Evolutionary conservation across 139 green algal genomes (phyloP).

Genomic region (Prasinococcaceae sp.): DNA sequence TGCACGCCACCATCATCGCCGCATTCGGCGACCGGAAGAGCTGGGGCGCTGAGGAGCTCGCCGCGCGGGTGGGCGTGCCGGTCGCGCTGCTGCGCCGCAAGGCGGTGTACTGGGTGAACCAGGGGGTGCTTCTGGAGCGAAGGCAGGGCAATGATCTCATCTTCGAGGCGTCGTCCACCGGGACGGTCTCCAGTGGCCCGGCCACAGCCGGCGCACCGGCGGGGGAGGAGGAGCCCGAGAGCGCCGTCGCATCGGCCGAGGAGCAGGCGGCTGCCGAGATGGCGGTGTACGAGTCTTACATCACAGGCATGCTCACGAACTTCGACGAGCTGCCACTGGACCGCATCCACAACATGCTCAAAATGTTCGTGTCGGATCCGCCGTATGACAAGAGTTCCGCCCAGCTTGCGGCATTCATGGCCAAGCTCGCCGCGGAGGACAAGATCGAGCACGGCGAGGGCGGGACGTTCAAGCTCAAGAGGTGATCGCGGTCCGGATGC

Average conservation of each 20-base stretch:
- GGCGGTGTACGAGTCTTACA: constrained; percentile 43
- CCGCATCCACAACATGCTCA: constrained; percentile 86
- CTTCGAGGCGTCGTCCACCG: neutral
- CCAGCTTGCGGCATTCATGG: constrained; percentile 54
- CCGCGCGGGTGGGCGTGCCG: constrained; percentile 33
- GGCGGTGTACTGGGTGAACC: constrained; percentile 73
- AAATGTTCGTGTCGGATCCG: constrained; percentile 79
- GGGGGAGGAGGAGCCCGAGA: constrained; percentile 22
- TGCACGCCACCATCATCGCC: constrained; percentile 62
- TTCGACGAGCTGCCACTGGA: constrained; percentile 63
- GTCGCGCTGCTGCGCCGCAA: constrained; percentile 37
- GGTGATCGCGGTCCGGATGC: no score
- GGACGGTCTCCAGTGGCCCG: no score
- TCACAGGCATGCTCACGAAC: constrained; percentile 82
- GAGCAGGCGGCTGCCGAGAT: constrained; percentile 15
- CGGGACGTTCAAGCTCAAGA: constrained; percentile 28
- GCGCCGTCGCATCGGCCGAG: neutral
- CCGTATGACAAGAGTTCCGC: constrained; percentile 60
- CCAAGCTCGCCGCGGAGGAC: constrained; percentile 39
- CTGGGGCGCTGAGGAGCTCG: constrained; percentile 34
- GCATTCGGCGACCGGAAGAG: constrained; percentile 32
- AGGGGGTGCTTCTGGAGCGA: constrained; percentile 49
- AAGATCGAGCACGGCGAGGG: constrained; percentile 40
- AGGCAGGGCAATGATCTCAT: neutral
- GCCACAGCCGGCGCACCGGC: neutral